Evolutionary conservation across 202 grass and related monocot species (phyloP).

Genomic region (Elaeis oleifera): DNA sequence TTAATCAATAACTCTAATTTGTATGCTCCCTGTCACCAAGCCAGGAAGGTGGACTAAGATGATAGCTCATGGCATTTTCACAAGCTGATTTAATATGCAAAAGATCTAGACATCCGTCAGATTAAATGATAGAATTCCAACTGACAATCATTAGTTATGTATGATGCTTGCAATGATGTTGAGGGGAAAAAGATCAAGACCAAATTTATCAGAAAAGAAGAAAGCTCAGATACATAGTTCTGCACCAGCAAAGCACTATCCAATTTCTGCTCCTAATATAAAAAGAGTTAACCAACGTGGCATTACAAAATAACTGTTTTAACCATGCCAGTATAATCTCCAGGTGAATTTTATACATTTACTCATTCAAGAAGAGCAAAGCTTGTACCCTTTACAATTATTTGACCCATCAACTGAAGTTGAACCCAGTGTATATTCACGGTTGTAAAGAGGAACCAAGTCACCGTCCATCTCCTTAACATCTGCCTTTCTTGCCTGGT

Average conservation of each 20-base stretch:
- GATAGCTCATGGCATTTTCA: too few relatives aligned
- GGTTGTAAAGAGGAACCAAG: conserved; percentile 71
- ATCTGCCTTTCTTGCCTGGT: conserved; percentile 55
- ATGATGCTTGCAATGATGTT: too few relatives aligned
- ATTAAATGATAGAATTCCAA: too few relatives aligned
- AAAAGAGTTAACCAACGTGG: not conserved
- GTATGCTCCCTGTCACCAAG: too few relatives aligned
- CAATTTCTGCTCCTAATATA: not conserved
- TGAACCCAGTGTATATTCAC: conserved; percentile 67
- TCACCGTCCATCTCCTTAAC: conserved; percentile 29
- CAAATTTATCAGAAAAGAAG: too few relatives aligned
- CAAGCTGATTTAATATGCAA: too few relatives aligned
- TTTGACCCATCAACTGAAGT: conserved; percentile 62
- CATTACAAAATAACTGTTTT: not conserved
- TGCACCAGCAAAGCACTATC: not conserved
- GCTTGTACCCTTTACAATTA: conserved; percentile 56
- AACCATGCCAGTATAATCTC: not conserved
- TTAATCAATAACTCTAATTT: too few relatives aligned
- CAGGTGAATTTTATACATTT: not conserved
- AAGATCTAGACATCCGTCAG: too few relatives aligned
- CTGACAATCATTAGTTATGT: too few relatives aligned
- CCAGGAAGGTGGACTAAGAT: not conserved
- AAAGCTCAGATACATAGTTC: too few relatives aligned
- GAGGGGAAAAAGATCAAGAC: too few relatives aligned
- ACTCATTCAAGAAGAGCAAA: conserved; percentile 22